phyloP scores from a whole-genome alignment of 495 filamentous ascomycete species.

The Aspergillus hancockii region DNA sequence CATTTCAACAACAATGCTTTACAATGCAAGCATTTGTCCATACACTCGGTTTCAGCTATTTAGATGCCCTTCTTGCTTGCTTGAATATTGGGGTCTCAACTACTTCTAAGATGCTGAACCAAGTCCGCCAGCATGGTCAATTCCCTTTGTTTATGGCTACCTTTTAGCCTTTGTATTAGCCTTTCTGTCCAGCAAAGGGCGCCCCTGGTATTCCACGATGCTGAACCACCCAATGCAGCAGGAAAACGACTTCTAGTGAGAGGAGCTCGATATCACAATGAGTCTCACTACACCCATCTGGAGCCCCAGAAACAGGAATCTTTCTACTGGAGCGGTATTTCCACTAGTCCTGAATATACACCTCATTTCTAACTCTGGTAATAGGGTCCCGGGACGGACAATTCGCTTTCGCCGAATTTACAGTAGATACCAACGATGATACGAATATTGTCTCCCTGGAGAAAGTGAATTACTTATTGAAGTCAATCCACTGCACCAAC shows the following conservation, averaged over 20 bases:
- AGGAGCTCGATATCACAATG: background rate
- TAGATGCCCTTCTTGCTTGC: background rate
- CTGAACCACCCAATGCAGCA: constrained; percentile 4
- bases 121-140: constrained; percentile 13
- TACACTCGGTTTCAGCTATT: background rate
- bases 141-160: constrained; percentile 12
- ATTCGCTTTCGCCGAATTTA: constrained; percentile 35
- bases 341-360: background rate
- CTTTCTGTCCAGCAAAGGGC: constrained; percentile 12
- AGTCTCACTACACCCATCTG: constrained; percentile 4
- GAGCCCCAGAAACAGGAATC: constrained; percentile 16
- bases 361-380: background rate
- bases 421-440: constrained; percentile 31
- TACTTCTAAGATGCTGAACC: background rate
- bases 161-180: constrained; percentile 15
- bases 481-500: constrained; percentile 31
- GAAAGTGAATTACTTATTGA: constrained; percentile 31
- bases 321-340: constrained; percentile 22
- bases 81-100: background rate
- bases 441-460: constrained; percentile 40
- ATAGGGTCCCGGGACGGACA: constrained; percentile 15
- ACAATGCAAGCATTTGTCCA: background rate
- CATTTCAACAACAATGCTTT: background rate
- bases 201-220: constrained; percentile 14
- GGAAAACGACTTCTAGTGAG: constrained; percentile 1